phyloP scores from a whole-genome alignment of 257 asterid species.

The Eustoma russellianum region DNA sequence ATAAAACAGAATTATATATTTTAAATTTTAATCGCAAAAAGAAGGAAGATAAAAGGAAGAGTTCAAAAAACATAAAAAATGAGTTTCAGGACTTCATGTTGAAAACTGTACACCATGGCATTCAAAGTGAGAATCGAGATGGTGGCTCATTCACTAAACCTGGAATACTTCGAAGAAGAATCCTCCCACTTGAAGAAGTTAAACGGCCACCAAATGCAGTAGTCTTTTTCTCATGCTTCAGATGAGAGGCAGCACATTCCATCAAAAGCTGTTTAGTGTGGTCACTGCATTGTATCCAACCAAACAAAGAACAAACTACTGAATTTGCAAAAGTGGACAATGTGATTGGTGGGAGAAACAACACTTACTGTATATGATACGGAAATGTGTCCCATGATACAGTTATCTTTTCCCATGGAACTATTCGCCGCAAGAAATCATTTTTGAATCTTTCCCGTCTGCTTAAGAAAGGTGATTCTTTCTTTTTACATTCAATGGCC shows the following conservation, averaged over 20 bases:
- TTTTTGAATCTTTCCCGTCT: conserved; percentile 67
- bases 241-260: conserved; percentile 86
- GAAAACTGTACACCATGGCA: too few relatives aligned
- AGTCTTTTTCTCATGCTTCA: conserved; percentile 64
- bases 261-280: conserved; percentile 62
- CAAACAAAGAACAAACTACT: conserved; percentile 19
- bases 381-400: conserved; percentile 97
- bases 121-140: background rate
- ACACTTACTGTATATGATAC: conserved; percentile 66
- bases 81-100: too few relatives aligned
- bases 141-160: conserved; percentile 31
- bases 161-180: conserved; percentile 78
- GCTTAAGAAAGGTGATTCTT: conserved; percentile 76
- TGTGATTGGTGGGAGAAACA: conserved; percentile 5
- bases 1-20: background rate
- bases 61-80: too few relatives aligned
- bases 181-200: conserved; percentile 81
- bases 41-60: background rate
- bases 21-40: background rate
- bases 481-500: conserved; percentile 70
- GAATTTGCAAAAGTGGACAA: conserved; percentile 3
- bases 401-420: conserved; percentile 88
- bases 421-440: conserved; percentile 72
- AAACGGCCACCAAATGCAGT: conserved; percentile 63
- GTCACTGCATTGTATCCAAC: conserved; percentile 39